Evolutionary conservation across 331 rosid genomes (phyloP), one percentile per base, ranked within the genome.

Genomic region (Rosa hybrid): DNA sequence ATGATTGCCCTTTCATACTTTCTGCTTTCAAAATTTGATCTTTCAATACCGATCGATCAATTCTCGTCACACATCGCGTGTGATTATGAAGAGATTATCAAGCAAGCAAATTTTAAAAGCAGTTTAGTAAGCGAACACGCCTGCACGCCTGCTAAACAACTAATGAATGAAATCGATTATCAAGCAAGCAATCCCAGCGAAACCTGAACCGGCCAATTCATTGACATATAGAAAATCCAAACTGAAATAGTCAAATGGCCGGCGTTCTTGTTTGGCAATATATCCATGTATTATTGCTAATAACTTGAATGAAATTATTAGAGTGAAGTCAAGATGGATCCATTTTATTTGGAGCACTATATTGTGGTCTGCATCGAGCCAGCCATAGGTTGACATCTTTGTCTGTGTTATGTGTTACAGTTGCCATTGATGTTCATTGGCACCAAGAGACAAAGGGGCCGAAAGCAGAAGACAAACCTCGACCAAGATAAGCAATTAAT

Each of bases 381-480:
- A 27, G 30, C 69, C 10, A 25, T 48, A 25, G 6, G 21, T 12
- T 48, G 76, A 49, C 60, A 49, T 50, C 11, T 72, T 34, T 72
- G 76, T 71, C 59, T 8, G 14, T 46, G 45, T 71, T 74, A 25
- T 64, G 79, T 74, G 60, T 16, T 12, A 74, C 63, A 53, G 75
- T 44, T 72, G 74, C 75, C 30, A 41, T 76, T 76, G 80, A 54
- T 68, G 63, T 68, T 48, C 48, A 78, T 20, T 70, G 82, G 80
- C 83, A 77, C 77, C 79, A 73, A 60, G 81, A 60, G 84, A 90
- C 87, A 83, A 80, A 81, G 72, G 78, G 51, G 80, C 92, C 88
- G 87, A 90, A 88, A 86, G 88, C 76, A 80, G 83, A 74, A 80
- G 87, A 87, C 91, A 87, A 86, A 79, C 80, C 68, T 46, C 12